A percentile compares a stretch with the other conserved stretches of the same genome.
Evolutionary conservation across 495 filamentous ascomycete species (phyloP).

Genomic region (Stereocaulon alpinum): DNA sequence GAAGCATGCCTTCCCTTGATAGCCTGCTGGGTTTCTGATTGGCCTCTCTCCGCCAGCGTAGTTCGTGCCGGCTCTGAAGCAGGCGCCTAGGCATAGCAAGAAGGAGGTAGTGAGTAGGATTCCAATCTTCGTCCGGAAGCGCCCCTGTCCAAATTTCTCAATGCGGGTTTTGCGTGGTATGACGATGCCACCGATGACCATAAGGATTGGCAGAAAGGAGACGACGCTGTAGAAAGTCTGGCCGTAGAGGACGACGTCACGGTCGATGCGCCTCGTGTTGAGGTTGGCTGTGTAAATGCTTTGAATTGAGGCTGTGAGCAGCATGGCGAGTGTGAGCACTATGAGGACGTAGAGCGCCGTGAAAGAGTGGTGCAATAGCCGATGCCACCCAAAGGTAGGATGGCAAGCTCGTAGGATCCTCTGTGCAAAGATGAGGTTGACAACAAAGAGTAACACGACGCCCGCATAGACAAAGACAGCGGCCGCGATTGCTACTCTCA

Average conservation of each 20-base stretch:
- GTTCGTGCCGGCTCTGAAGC: conserved; percentile 50
- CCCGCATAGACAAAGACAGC: conserved; percentile 68
- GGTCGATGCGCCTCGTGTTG: conserved; percentile 40
- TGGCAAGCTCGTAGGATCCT: conserved; percentile 66
- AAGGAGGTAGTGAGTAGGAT: conserved; percentile 46
- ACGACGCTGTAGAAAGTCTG: conserved; percentile 57
- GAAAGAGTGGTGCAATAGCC: conserved; percentile 38
- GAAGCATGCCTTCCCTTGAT: conserved; percentile 58
- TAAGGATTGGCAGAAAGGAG: conserved; percentile 62
- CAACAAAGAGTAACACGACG: conserved; percentile 64
- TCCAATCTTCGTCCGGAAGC: conserved; percentile 52
- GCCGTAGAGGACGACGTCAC: conserved; percentile 56
- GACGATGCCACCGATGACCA: conserved; percentile 44
- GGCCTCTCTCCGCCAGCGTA: conserved; percentile 44
- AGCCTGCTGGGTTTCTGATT: conserved; percentile 49
- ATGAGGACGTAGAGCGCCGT: conserved; percentile 51
- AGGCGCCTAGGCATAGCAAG: conserved; percentile 59
- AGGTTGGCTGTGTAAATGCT: conserved; percentile 53
- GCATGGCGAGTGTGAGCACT: conserved; percentile 49
- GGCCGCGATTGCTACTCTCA: conserved; percentile 56
- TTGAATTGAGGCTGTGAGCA: conserved; percentile 58
- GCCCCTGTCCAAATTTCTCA: conserved; percentile 64
- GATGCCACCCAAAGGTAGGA: conserved; percentile 59
- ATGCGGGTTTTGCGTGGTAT: conserved; percentile 37
- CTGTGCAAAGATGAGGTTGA: conserved; percentile 72